Percentiles rank a stretch among this genome's conserved stretches.
Conservation (phyloP, 345 rosid genomes). For the Geranium brycei region DNA sequence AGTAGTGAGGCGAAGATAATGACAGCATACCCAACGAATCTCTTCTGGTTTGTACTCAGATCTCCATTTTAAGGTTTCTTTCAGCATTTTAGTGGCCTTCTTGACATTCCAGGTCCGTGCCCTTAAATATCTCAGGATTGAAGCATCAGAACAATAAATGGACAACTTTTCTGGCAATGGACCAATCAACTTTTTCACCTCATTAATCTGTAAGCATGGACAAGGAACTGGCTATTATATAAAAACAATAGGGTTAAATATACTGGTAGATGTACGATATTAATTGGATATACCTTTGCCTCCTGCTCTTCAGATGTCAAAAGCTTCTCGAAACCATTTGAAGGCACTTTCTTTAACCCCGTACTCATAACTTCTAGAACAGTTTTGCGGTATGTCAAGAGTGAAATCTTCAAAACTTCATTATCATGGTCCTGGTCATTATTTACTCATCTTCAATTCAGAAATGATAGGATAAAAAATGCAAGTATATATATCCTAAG, state of each 20-base stretch:
- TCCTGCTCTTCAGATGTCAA: conserved; percentile 49
- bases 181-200: conserved; percentile 51
- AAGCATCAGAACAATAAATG: conserved; percentile 54
- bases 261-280: background rate
- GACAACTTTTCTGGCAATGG: conserved; percentile 45
- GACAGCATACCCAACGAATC: conserved; percentile 56
- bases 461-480: background rate
- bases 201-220: conserved; percentile 44
- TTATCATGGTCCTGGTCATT: conserved; percentile 1
- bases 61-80: conserved; percentile 90
- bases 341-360: conserved; percentile 28
- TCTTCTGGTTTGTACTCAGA: conserved; percentile 76
- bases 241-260: background rate
- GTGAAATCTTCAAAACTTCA: background rate
- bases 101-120: conserved; percentile 81
- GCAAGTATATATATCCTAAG: too few species aligned
- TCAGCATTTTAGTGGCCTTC: conserved; percentile 90
- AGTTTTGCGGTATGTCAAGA: conserved; percentile 11
- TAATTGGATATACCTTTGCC: conserved; percentile 38
- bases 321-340: conserved; percentile 49
- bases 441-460: conserved; percentile 1
- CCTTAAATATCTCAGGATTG: conserved; percentile 53
- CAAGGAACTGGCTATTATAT: conserved; percentile 3
- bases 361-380: conserved; percentile 37
- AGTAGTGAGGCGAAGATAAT: conserved; percentile 1